phyloP scores from a whole-genome alignment of 2,329 filamentous ascomycete genomes.

The Monilinia laxa region DNA sequence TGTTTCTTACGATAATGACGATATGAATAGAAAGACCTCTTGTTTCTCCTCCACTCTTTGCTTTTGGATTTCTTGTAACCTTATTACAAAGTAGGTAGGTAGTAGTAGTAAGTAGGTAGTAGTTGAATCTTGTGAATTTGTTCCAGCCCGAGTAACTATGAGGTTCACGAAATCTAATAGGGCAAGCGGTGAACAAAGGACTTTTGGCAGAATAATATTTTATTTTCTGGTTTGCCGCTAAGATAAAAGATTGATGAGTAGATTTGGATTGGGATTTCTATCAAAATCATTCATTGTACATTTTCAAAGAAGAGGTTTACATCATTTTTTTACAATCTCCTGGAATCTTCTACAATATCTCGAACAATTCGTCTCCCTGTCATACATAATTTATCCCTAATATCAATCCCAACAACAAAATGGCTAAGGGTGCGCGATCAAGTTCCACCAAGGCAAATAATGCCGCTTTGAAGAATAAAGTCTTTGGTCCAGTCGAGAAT shows the following conservation, averaged over 20 bases:
- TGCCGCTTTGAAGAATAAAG: constrained; percentile 70
- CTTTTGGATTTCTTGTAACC: constrained; percentile 4
- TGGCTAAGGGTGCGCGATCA: constrained; percentile 81
- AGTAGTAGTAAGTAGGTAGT: background rate
- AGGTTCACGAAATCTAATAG: background rate
- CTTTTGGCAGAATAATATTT: background rate
- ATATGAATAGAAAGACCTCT: background rate
- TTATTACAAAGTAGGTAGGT: background rate
- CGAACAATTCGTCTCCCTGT: background rate
- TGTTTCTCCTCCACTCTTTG: background rate
- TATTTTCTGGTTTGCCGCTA: constrained; percentile 13
- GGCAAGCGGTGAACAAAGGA: background rate
- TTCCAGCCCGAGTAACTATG: constrained; percentile 5
- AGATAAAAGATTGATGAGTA: constrained; percentile 20
- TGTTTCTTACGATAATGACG: background rate
- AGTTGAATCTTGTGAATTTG: constrained; percentile 1
- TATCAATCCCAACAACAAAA: constrained; percentile 51
- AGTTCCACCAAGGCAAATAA: constrained; percentile 83
- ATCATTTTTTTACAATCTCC: background rate
- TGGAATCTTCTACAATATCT: background rate
- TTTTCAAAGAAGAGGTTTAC: background rate
- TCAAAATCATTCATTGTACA: constrained; percentile 12
- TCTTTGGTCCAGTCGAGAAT: constrained; percentile 80
- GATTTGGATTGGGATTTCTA: background rate
- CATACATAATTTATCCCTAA: background rate